Conservation (phyloP, 352 stramenopile genomes). For the Phytophthora pini region DNA sequence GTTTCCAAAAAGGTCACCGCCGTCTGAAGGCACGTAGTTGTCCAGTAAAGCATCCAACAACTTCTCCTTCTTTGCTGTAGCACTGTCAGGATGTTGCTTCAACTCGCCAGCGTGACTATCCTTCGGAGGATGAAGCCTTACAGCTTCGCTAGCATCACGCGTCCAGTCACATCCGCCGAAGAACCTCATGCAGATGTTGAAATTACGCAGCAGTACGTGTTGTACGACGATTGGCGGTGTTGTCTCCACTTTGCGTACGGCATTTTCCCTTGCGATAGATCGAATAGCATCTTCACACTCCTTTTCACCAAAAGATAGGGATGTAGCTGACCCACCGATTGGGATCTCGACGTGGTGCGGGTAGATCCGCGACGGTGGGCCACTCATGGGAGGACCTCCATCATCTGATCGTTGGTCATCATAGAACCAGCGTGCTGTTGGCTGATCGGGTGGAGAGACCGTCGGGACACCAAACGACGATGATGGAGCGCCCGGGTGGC, state of each 20-base stretch:
- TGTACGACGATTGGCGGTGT: constrained; percentile 71
- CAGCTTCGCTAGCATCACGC: constrained; percentile 54
- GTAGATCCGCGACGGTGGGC: constrained; percentile 79
- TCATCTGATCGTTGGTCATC: constrained; percentile 55
- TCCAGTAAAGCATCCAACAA: constrained; percentile 82
- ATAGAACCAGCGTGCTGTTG: constrained; percentile 84
- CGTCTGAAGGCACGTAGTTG: constrained; percentile 79
- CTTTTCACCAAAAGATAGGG: constrained; percentile 87
- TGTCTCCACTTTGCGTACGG: constrained; percentile 48
- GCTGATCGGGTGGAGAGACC: constrained; percentile 71
- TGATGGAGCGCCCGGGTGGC: constrained; percentile 39
- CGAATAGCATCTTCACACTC: constrained; percentile 80
- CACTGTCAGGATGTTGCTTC: constrained; percentile 16
- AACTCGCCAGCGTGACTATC: constrained; percentile 10
- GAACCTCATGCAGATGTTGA: constrained; percentile 90
- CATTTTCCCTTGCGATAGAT: constrained; percentile 72
- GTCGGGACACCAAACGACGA: constrained; percentile 53
- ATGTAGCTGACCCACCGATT: constrained; percentile 80
- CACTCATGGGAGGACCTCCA: constrained; percentile 40
- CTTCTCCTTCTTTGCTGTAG: constrained; percentile 62
- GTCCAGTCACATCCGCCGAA: constrained; percentile 89
- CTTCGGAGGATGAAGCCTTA: constrained; percentile 27
- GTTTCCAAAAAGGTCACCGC: constrained; percentile 60
- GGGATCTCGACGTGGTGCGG: constrained; percentile 89
- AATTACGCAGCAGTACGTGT: constrained; percentile 85